Base-by-base conservation (phyloP, 1,284 basidiomycete genomes). In the Ustilago xerochloae region DNA sequence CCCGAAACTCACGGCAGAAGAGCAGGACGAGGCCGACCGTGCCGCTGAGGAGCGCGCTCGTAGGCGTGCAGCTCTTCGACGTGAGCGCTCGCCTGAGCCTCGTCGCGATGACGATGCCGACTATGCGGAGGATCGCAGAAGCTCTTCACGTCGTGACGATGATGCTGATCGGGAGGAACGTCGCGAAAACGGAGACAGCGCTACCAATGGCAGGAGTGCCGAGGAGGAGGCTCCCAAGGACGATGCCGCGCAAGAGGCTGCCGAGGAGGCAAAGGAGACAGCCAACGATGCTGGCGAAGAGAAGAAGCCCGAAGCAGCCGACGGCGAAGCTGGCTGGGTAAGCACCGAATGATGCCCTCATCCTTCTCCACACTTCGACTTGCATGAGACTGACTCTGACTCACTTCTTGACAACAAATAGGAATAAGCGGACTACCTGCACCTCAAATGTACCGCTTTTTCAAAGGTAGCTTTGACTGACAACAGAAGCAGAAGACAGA, bases 31-130 rank as follows among this genome's bases (percentile, higher is more conserved):
- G 48, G 72, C 72, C 13, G 72, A 75, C 41, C 66, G 72, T 10
- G 67, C 72, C 22, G 72, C 72, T 7, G 72, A 75, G 43, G 72
- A 75, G 51, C 62, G 72, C 29, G 72, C 72, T 22, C 66, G 72
- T 26, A 61, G 39, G 28, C 62, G 72, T 50, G 72, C 72, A 15
- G 72, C 59, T 13, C 18, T 52, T n/a, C 65, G 71, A 12, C 59
- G 70, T 26, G 70, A 74, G 41, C 63, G 54, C 35, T 75, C 72
- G 38, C 72, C 72, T n/a, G 63, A 51, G 28, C 48, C 66, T 50
- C 55, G 63, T 26, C 57, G 72, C 18, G 66, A 65, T 20, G 60
- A 55, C 38, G 52, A 65, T 28, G 65, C 58, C 36, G 71, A 69
- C 46, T 74, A 69, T 51, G 50, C 62, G n/a, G 71, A 74, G 29